Evolutionary conservation across 1,139 yeast species (phyloP).

Genomic region (Scheffersomyces parashehatae): DNA sequence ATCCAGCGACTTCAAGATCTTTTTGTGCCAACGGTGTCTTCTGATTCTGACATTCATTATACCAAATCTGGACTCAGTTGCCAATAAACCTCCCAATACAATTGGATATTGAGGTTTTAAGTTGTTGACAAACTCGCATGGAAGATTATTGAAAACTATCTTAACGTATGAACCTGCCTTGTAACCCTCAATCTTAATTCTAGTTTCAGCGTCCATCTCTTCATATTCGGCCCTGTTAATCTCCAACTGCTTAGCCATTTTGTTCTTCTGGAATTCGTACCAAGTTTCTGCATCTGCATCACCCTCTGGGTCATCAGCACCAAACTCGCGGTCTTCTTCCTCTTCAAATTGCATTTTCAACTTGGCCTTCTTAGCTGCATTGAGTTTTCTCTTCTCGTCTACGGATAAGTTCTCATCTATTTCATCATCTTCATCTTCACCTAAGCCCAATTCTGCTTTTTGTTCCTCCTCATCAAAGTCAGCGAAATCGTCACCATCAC

Average conservation of each 20-base stretch:
- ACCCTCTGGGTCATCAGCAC: conserved; percentile 73
- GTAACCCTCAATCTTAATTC: conserved; percentile 86
- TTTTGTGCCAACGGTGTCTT: conserved; percentile 99
- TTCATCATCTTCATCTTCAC: conserved; percentile 32
- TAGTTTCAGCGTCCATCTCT: conserved; percentile 70
- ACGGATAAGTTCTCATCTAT: conserved; percentile 49
- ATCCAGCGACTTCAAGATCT: conserved; percentile 91
- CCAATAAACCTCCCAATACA: conserved; percentile 84
- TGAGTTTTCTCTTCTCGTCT: conserved; percentile 72
- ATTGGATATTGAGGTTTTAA: conserved; percentile 85
- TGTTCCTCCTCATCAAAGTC: conserved; percentile 57
- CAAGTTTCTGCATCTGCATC: conserved; percentile 85
- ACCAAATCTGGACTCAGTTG: conserved; percentile 93
- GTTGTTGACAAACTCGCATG: conserved; percentile 88
- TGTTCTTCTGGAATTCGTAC: conserved; percentile 96
- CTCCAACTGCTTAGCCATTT: conserved; percentile 93
- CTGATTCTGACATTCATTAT: conserved; percentile 90
- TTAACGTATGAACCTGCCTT: conserved; percentile 94
- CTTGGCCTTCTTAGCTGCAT: conserved; percentile 88
- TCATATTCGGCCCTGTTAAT: conserved; percentile 82
- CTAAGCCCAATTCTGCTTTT: conserved; percentile 32
- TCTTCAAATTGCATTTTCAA: conserved; percentile 87
- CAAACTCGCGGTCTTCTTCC: conserved; percentile 79
- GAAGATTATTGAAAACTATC: conserved; percentile 76
- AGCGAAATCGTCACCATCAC: conserved; percentile 49